Evolutionary conservation across 441 rosid species (phyloP).

Genomic region (Capsella rubella): DNA sequence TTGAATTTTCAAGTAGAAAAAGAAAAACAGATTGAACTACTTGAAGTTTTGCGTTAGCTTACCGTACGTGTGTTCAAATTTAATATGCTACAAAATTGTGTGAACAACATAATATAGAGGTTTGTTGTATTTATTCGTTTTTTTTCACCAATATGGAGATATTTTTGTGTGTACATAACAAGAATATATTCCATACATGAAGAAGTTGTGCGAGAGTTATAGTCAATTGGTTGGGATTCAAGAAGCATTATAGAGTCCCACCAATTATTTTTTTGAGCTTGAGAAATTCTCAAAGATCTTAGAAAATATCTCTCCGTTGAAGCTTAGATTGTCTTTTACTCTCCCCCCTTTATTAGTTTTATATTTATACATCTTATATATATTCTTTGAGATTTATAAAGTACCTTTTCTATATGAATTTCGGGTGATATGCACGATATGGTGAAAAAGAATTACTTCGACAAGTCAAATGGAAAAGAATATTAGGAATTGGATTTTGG

Average conservation of each 20-base stretch:
- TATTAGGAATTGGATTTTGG: neutral
- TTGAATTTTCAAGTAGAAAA: neutral
- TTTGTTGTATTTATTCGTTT: slow-evolving; percentile 14
- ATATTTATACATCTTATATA: neutral
- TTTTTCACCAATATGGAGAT: slow-evolving; percentile 7
- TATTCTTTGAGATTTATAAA: neutral
- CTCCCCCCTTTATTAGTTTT: neutral
- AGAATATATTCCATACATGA: neutral
- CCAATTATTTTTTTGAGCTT: slow-evolving; percentile 12
- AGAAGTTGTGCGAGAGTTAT: slow-evolving; percentile 11
- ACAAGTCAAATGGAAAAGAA: neutral
- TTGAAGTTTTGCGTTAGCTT: slow-evolving; percentile 12
- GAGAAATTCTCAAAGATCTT: slow-evolving; percentile 22
- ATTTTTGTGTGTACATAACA: slow-evolving; percentile 1
- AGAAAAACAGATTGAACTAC: neutral
- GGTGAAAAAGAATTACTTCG: slow-evolving; percentile 2
- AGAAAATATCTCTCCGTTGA: slow-evolving; percentile 18
- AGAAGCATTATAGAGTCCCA: slow-evolving; percentile 31
- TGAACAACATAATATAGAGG: slow-evolving; percentile 5
- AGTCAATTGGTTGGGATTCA: slow-evolving; percentile 19
- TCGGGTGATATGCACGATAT: slow-evolving; percentile 12
- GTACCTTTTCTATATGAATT: neutral
- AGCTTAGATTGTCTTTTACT: slow-evolving; percentile 33
- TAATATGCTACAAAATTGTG: neutral
- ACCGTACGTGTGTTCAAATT: slow-evolving; percentile 36